Base-by-base conservation (phyloP, 192 early-diverging fungal species). In the Physocladia obscura region DNA sequence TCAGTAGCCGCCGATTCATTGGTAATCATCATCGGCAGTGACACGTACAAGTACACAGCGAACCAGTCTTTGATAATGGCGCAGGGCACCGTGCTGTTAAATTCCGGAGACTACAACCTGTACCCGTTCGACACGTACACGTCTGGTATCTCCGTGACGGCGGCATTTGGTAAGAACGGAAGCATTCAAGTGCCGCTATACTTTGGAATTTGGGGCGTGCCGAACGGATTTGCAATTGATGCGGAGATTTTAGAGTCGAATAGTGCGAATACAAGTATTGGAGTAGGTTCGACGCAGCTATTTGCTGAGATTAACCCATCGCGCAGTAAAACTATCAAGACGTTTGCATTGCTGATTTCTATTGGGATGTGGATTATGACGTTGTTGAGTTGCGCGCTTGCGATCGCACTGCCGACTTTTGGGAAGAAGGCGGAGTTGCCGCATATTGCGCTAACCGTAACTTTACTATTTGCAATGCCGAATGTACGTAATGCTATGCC, bases 401-500 rank as follows among this genome's bases (percentile, higher is more conserved):
- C 39, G 26, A 29, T 30, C 8, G 26, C 13, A 15, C 2, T 62
- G 2, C 27, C 19, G 17, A 6, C n/a, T 11, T 48, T 26, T 8
- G 44, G 48, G 11, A 39, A 48, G 44, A 39, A 39, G 30, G 39
- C 29, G 2, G 39, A 62, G 61, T 27, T 30, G 21, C 61, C 30
- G 30, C 38, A 48, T 17, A 22, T 48, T 30, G 37, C 44, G 32
- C 17, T 48, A 15, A 48, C 29, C n/a, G 54, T 26, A 0, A 29
- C 61, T 5, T 27, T 62, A 1, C 44, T 62, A 44, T 62, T 62
- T 49, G 61, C 61, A 19, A 48, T 62, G 61, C 61, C 61, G 17
- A 30, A 13, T 21, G 37, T 62, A 0, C 17, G 61, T 15, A 62
- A 62, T 29, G 44, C 61, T 8, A 62, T 62, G 61, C 61, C 61